Base-by-base conservation (phyloP, 371 early-diverging fungal species). In the Phascolomyces articulosus region DNA sequence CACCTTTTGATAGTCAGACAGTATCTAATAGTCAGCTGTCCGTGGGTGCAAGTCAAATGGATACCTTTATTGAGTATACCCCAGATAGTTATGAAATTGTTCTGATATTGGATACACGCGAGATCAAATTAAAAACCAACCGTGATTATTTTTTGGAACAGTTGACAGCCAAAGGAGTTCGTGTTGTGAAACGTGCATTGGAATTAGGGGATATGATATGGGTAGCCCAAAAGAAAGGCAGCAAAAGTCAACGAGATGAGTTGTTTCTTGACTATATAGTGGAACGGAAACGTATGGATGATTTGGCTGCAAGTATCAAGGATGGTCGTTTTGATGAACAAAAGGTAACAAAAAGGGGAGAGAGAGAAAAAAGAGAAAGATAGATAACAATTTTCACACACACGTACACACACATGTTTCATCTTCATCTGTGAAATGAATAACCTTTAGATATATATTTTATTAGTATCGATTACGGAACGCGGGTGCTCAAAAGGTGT, bases 301-400 rank as follows among this genome's bases (percentile, higher is more conserved):
- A 99, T 78, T 75, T 99, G 54, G 86, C 93, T 1, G 69, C 82
- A 0, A 95, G 96, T 74, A 97, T 99, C 63, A 91, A 92, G 41
- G 99, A 99, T 73, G 97, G 98, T 1, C 86, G 99, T 27, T 98
- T 90, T 75, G 84, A 79, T 23, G 99, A 99, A 68, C 99, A 99
- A 83, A 98, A 99, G 85, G 88, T 88, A 62, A 40, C 24, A 1
- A n/a, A 20, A 47, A 1, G 16, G 9, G n/a, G 11, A 13, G 4
- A 4, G 47, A 9, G 13, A 34, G 11, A n/a, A n/a, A n/a, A n/a
- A n/a, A n/a, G n/a, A n/a, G n/a, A n/a, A n/a, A n/a, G n/a, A n/a
- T n/a, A n/a, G n/a, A n/a, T n/a, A n/a, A n/a, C n/a, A n/a, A n/a
- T n/a, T 38, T 38, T 13, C 38, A 38, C 6, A 38, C 38, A 38